Conservation (phyloP, 225 moss, liverwort and hornwort species). For the Bryoerythrophyllum caledonicum region DNA sequence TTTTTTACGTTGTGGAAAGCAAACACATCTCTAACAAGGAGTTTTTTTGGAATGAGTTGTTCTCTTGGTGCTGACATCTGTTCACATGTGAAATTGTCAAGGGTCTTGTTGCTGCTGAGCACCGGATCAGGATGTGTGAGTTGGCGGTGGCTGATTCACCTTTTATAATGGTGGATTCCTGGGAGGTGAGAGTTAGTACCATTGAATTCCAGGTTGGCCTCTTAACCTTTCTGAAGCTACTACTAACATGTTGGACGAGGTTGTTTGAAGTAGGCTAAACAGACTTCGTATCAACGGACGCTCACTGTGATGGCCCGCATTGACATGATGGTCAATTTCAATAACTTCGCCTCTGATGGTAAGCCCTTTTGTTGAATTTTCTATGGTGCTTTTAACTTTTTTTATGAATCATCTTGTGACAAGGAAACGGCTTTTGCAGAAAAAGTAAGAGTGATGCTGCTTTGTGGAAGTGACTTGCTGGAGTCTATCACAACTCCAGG, state of each 20-base stretch:
- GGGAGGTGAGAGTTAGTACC: slow-evolving; percentile 73
- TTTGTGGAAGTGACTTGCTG: slow-evolving; percentile 87
- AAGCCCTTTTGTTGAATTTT: slow-evolving; percentile 2
- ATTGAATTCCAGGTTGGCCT: background rate
- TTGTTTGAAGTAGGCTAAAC: slow-evolving; percentile 96
- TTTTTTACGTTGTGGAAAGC: background rate
- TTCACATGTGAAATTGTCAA: slow-evolving; percentile 48
- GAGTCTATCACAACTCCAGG: slow-evolving; percentile 74
- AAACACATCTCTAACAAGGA: background rate
- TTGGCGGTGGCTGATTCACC: slow-evolving; percentile 85
- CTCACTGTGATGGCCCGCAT: slow-evolving; percentile 76
- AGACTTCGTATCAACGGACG: slow-evolving; percentile 83
- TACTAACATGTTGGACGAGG: slow-evolving; percentile 36
- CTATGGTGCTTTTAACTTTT: background rate
- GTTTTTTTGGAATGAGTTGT: background rate
- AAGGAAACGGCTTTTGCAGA: slow-evolving; percentile 45
- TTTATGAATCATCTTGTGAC: background rate
- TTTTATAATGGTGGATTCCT: slow-evolving; percentile 92
- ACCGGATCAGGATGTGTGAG: slow-evolving; percentile 86
- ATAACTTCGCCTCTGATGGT: slow-evolving; percentile 75
- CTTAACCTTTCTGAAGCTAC: slow-evolving; percentile 6
- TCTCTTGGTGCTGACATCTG: slow-evolving; percentile 26
- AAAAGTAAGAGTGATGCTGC: slow-evolving; percentile 77
- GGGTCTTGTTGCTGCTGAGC: slow-evolving; percentile 96
- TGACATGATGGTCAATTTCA: slow-evolving; percentile 76